Evolutionary conservation across 257 asterid genomes (phyloP), one percentile per base, ranked within the genome.

Genomic region (Plantago major): DNA sequence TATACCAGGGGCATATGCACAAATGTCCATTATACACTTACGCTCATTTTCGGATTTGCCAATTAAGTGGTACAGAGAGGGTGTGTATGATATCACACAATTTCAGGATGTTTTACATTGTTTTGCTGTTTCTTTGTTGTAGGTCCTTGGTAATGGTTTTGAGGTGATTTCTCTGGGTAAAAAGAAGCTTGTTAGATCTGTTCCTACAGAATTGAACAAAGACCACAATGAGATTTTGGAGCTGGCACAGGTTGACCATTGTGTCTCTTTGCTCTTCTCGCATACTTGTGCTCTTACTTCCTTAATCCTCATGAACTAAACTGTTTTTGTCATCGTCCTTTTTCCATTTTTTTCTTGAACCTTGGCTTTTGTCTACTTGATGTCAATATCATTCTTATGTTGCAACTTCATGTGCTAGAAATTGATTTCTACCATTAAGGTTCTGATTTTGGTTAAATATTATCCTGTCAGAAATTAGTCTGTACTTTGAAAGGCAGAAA

Each of bases 151-250:
- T 26, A 87, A 84, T 61, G 99, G 99, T 67, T 93, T 85, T 65
- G 99, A 93, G 87, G 96, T 93, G 51, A 89, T 93, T 58, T 81
- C 94, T 62, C 79, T 90, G 28, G 96, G 95, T 70, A 93, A 87
- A 76, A 87, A 70, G 80, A 93, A 89, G 78, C 96, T 93, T 45
- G 82, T 93, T 47, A 79, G 97, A 28, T 93, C 96, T 60, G 99
- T 93, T 71, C 97, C 99, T n/a, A 93, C 99, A 2, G 99, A 93
- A 71, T 48, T 93, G 82, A 93, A 93, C 71, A 89, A 82, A 78
- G 99, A 93, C 76, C 99, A 89, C 74, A 93, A 93, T 63, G 97
- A 89, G 74, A 85, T 93, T 47, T 73, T 93, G 64, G 99, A 93
- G 92, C 84, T 89, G 44, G 97, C 99, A 2, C 99, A 92, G 99